These are phyloP conservation scores for Beauveria australis DNA, from an alignment of 2,329 filamentous ascomycete species.

Conservation along the genomic window DNA sequence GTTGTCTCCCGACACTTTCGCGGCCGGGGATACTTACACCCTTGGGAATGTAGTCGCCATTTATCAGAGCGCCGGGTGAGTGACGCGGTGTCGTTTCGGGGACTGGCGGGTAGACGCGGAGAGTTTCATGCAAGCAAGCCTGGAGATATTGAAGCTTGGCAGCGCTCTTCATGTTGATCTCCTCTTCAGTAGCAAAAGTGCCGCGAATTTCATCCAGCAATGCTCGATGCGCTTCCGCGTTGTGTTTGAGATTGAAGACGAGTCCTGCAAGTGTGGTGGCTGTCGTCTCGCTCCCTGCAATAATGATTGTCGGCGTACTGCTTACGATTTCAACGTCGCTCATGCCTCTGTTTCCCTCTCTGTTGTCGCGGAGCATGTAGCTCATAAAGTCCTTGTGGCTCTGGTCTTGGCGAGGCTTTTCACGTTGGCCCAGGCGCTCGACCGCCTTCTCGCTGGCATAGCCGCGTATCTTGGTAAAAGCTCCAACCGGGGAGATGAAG, in stretches of 20 bases:
- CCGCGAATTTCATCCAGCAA: slow-evolving; percentile 25
- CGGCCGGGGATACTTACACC: slow-evolving; percentile 20
- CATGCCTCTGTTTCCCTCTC: slow-evolving; percentile 22
- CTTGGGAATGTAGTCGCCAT: slow-evolving; percentile 26
- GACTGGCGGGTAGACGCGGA: slow-evolving; percentile 31
- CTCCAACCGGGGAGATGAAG: not conserved
- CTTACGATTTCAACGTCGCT: slow-evolving; percentile 25
- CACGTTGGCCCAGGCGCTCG: not conserved
- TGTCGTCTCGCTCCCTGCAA: slow-evolving; percentile 28
- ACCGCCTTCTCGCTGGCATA: slow-evolving; percentile 17
- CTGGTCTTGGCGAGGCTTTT: not conserved
- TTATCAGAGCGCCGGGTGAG: slow-evolving; percentile 25
- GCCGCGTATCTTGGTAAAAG: not conserved
- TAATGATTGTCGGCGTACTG: slow-evolving; percentile 17
- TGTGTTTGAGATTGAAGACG: slow-evolving; percentile 22
- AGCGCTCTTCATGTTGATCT: slow-evolving; percentile 29
- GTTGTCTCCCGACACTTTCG: no score
- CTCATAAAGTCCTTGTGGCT: slow-evolving; percentile 16
- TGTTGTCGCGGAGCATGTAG: slow-evolving; percentile 25
- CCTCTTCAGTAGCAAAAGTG: slow-evolving; percentile 24
- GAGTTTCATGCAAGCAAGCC: slow-evolving; percentile 32
- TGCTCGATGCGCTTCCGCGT: slow-evolving; percentile 25
- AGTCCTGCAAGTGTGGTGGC: slow-evolving; percentile 23
- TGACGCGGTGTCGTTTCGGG: slow-evolving; percentile 21
- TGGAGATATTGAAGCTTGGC: slow-evolving; percentile 27